Base-by-base conservation (phyloP, 2,329 filamentous ascomycete genomes). In the Colletotrichum camelliae region DNA sequence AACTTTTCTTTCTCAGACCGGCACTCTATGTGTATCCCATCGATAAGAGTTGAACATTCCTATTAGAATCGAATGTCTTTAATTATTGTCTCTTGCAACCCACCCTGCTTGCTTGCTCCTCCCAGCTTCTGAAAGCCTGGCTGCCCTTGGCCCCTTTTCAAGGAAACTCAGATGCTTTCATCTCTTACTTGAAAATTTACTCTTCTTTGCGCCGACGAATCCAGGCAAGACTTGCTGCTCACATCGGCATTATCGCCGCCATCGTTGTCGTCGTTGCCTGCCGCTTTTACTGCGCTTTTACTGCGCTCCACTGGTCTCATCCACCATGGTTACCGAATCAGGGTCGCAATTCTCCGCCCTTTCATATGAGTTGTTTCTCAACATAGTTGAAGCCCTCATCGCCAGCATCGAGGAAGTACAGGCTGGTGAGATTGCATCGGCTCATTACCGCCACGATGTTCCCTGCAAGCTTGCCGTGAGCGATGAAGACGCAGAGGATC, bases 401-500 rank as follows among this genome's bases (percentile, higher is more conserved):
- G 10, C 43, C n/a, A 6, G 43, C 2, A 2, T 52, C n/a, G 43
- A 52, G 43, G n/a, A 10, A 52, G 0, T 2, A 52, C 43, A 52
- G n/a, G 0, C 1, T 12, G 43, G 43, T 6, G 10, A 21, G 43
- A 52, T 52, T 1, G 43, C 12, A 21, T 52, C 9, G n/a, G 7
- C 0, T 10, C 10, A 52, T 52, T 21, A 21, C 13, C n/a, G n/a
- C 4, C 43, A 21, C 7, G n/a, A 52, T 7, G 0, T 13, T 2
- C n/a, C n/a, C 0, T 52, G 43, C 43, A 52, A 52, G 43, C 3
- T 52, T 13, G n/a, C 4, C 13, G 43, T 48, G 5, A 6, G 18
- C n/a, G 43, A 4, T n/a, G 7, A n/a, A 18, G 3, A 6, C 9
- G 4, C 1, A 4, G 9, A 5, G 9, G 39, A 9, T 9, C 9